Evolutionary conservation across 768 basidiomycete genomes (phyloP), one percentile per base, ranked within the genome.

Genomic region (Tricholoma sp.): DNA sequence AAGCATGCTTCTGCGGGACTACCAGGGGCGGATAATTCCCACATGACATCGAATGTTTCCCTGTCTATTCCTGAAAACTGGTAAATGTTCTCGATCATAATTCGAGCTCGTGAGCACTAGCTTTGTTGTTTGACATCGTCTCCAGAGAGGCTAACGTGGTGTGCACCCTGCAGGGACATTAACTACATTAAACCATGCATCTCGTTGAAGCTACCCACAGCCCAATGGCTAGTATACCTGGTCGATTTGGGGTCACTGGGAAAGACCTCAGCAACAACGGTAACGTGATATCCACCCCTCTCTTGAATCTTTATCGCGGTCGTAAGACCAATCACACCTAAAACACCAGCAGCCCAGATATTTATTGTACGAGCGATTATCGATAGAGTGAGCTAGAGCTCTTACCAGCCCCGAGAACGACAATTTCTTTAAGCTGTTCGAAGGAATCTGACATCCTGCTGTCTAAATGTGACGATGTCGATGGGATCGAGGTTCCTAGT

Each of bases 221-320:
- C 90, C 89, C 89, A 91, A n/a, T 83, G 80, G 59, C 86, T 88
- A 1, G 90, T 86, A 65, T 89, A 91, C 42, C 78, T 76, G 63
- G 85, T 80, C 10, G 72, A 76, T 68, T 85, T 86, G 0, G 81
- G 75, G 64, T 92, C 91, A 11, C 76, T 83, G 0, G 89, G 89
- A 32, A 90, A 73, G 1, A 76, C 70, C 53, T 89, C 87, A 1
- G 90, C 86, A 13, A 91, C 67, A 53, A 91, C 79, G 3, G 80
- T 82, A n/a, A 91, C 88, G 3, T 71, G 70, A 64, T 85, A 85
- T 5, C 70, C 74, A 6, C 80, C 80, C 18, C 72, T 75, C 61
- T 88, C 83, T 66, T 88, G 87, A 15, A 89, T 70, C 56, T 72
- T 80, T 28, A 91, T 66, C 0, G 88, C 90, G 3, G 90, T 88